phyloP scores from a whole-genome alignment of 345 rosid genomes.

The Viola odorata region DNA sequence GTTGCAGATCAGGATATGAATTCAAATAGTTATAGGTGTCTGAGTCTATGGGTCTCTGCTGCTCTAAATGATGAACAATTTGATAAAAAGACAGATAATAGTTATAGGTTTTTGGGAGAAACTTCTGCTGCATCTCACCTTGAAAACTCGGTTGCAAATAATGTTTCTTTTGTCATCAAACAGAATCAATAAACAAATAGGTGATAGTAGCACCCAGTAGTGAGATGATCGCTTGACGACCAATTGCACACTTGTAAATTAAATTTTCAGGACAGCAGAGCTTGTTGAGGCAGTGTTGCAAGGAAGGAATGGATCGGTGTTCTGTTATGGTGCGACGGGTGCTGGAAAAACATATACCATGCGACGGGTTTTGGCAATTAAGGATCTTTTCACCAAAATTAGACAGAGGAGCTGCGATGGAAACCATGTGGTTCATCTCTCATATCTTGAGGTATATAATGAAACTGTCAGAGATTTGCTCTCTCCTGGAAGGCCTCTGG shows the following conservation, averaged over 20 bases:
- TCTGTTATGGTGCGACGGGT: slow-evolving; percentile 97
- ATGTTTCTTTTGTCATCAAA: too few relatives aligned
- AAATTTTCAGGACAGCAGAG: slow-evolving; percentile 69
- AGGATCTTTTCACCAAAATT: slow-evolving; percentile 76
- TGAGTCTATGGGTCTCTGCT: too few relatives aligned
- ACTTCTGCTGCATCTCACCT: too few relatives aligned
- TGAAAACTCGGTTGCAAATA: too few relatives aligned
- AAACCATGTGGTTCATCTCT: slow-evolving; percentile 81
- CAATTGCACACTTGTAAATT: neutral
- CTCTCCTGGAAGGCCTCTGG: slow-evolving; percentile 92
- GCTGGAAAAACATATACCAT: slow-evolving; percentile 95
- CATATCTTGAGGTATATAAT: slow-evolving; percentile 91
- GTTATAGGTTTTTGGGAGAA: too few relatives aligned
- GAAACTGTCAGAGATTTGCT: slow-evolving; percentile 93
- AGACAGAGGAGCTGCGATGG: slow-evolving; percentile 88
- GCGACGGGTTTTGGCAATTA: slow-evolving; percentile 96
- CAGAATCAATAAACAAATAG: too few relatives aligned
- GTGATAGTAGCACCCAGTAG: too few relatives aligned
- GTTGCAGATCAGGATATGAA: too few relatives aligned
- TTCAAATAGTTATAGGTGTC: too few relatives aligned
- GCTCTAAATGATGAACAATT: too few relatives aligned
- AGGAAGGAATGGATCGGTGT: slow-evolving; percentile 96
- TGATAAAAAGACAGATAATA: too few relatives aligned
- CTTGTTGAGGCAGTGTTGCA: slow-evolving; percentile 83
- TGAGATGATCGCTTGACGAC: too few relatives aligned